A percentile compares a stretch with the other conserved stretches of the same genome.
Evolutionary conservation across 352 stramenopile species (phyloP).

Genomic region (Globisporangium barbulae): DNA sequence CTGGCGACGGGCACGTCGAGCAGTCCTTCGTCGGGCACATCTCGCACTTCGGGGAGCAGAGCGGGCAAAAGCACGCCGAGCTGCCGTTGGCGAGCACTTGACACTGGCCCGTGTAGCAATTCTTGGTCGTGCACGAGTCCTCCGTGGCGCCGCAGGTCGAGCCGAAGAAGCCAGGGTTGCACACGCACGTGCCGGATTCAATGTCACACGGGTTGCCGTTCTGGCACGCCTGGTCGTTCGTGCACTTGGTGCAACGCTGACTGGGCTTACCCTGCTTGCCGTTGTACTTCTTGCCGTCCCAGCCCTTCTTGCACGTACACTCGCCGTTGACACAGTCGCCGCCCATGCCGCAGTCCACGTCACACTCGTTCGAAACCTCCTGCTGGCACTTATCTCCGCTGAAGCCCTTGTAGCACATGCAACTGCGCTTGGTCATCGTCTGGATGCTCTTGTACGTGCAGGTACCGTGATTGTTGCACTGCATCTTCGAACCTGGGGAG

Average conservation of each 20-base stretch:
- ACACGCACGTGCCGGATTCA: constrained; percentile 24
- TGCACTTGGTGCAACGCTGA: constrained; percentile 34
- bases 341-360: constrained; percentile 35
- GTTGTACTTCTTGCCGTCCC: constrained; percentile 29
- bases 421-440: constrained; percentile 52
- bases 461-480: constrained; percentile 69
- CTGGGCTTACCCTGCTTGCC: constrained; percentile 26
- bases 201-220: constrained; percentile 29
- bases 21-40: constrained; percentile 24
- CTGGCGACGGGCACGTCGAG: constrained; percentile 19
- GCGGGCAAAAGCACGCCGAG: constrained; percentile 23
- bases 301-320: constrained; percentile 34
- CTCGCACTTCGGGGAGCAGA: constrained; percentile 16
- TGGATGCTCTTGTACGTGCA: constrained; percentile 68
- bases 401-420: constrained; percentile 50
- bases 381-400: constrained; percentile 27
- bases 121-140: constrained; percentile 26
- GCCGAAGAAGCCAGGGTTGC: constrained; percentile 28
- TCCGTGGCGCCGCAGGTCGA: constrained; percentile 27
- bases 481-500: constrained; percentile 32
- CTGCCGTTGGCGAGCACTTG: constrained; percentile 19
- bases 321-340: constrained; percentile 31
- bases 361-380: constrained; percentile 23
- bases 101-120: constrained; percentile 19
- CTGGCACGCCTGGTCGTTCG: constrained; percentile 32